Conservation (phyloP, 2,329 filamentous ascomycete genomes). For the Epichloe uncinata region DNA sequence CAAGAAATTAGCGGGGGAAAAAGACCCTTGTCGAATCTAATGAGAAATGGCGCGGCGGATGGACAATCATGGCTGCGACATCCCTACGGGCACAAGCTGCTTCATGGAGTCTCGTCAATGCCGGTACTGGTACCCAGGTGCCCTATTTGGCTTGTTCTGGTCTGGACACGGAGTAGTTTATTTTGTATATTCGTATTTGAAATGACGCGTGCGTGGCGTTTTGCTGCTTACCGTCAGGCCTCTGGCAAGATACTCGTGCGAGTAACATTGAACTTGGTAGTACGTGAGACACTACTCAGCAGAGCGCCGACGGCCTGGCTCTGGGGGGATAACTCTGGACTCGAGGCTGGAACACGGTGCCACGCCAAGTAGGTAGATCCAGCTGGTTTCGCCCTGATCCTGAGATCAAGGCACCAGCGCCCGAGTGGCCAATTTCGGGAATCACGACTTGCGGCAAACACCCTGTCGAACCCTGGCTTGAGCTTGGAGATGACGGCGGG, state of each 20-base stretch:
- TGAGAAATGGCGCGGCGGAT: neutral
- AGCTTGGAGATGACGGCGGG: neutral
- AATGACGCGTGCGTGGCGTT: too few species aligned
- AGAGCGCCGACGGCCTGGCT: too few species aligned
- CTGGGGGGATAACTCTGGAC: too few species aligned
- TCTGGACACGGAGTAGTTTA: too few species aligned
- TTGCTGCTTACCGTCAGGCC: too few species aligned
- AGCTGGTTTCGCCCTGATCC: neutral
- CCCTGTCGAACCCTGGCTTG: neutral
- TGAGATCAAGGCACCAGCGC: neutral
- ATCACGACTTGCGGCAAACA: neutral
- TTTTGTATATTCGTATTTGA: too few species aligned
- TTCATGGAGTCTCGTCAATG: too few species aligned
- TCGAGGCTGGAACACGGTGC: neutral
- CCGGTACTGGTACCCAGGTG: neutral
- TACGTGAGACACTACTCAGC: too few species aligned
- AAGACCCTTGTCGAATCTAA: neutral
- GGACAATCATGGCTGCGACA: neutral
- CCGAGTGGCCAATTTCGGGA: constrained; percentile 4
- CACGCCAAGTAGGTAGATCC: neutral
- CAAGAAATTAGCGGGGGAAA: neutral
- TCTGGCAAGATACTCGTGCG: too few species aligned
- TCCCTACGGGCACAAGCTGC: neutral
- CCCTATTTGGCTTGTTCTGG: too few species aligned
- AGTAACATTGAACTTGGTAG: too few species aligned